Base-by-base conservation (phyloP, 2,329 filamentous ascomycete genomes). In the Pseudogymnoascus sp. region DNA sequence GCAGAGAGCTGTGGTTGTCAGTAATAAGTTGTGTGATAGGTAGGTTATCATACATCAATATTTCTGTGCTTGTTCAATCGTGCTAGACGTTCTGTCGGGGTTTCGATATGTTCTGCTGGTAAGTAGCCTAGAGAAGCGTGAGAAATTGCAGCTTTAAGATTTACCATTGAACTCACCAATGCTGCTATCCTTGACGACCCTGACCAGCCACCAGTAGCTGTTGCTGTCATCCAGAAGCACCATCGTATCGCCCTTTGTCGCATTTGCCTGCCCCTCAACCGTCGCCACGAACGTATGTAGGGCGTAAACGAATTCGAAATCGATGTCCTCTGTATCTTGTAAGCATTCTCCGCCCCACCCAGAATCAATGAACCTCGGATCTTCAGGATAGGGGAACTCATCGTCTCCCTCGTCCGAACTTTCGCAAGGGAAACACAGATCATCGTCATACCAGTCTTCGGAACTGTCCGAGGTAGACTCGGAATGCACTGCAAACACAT, bases 261-360 rank as follows among this genome's bases (percentile, higher is more conserved):
- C 94, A 79, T 97, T 99, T 66, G 94, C 94, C 76, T 99, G 94
- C 29, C 94, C 94, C 77, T 99, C 94, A 59, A 99, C 94, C 0
- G 94, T 97, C 29, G 94, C 94, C 67, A 97, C 90, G 72, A 99
- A 99, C 2, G 93, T 99, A 74, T 97, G 94, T 63, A 99, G 81
- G 29, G 94, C 94, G 78, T 99, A 99, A 65, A 99, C 94, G 77
- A 97, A 97, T 75, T 97, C 93, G 80, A 99, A 97, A 81, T 99
- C 94, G 77, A 99, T 99, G 72, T 99, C 94, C 84, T 99, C 94
- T 97, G 81, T 76, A 76, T 88, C 82, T 82, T 85, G 89, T 96
- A 92, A 96, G 91, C 87, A 88, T 80, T 90, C 84, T 78, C 83
- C 83, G 75, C 82, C 86, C 87, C 87, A 92, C 64, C 86, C 87